Conservation (phyloP, 75 land plant genomes). For the Selaginella moellendorffii region DNA sequence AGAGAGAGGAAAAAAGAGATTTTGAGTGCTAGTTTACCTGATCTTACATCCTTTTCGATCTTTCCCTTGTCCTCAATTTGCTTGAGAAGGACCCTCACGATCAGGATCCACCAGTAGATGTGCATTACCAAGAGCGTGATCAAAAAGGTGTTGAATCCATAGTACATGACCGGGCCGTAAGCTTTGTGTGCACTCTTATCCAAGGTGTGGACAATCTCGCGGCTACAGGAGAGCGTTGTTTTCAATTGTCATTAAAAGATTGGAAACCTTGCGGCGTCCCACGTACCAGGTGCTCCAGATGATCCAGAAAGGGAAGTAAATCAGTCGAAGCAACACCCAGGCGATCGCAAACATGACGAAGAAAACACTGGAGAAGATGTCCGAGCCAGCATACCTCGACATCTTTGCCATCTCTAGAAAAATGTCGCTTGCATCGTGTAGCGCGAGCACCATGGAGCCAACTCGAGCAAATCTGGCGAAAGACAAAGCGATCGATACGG, state of each 20-base stretch:
- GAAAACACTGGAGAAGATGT: constrained; percentile 20
- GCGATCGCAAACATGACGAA: constrained; percentile 29
- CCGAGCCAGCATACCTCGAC: constrained; percentile 26
- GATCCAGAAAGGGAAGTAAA: constrained; percentile 32
- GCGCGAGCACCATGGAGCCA: constrained; percentile 32
- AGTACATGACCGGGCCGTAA: constrained; percentile 3
- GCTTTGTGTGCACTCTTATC: neutral
- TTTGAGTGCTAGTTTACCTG: neutral
- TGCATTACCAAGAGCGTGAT: constrained; percentile 6
- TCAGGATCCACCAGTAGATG: constrained; percentile 7
- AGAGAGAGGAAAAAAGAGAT: too few relatives aligned
- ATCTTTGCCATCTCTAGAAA: constrained; percentile 28
- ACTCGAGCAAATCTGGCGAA: constrained; percentile 33
- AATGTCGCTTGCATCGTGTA: constrained; percentile 35
- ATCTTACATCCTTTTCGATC: constrained; percentile 8
- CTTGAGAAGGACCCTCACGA: neutral
- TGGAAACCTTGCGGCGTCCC: neutral
- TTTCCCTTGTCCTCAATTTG: constrained; percentile 3
- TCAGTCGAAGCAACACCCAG: constrained; percentile 30
- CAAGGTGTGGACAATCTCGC: neutral
- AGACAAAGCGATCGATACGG: constrained; percentile 3
- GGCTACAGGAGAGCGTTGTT: neutral
- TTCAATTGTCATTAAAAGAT: neutral
- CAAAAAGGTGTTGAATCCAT: constrained; percentile 5
- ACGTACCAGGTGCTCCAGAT: constrained; percentile 34